phyloP scores from a whole-genome alignment of 345 rosid species.

The Dipteronia dyeriana region DNA sequence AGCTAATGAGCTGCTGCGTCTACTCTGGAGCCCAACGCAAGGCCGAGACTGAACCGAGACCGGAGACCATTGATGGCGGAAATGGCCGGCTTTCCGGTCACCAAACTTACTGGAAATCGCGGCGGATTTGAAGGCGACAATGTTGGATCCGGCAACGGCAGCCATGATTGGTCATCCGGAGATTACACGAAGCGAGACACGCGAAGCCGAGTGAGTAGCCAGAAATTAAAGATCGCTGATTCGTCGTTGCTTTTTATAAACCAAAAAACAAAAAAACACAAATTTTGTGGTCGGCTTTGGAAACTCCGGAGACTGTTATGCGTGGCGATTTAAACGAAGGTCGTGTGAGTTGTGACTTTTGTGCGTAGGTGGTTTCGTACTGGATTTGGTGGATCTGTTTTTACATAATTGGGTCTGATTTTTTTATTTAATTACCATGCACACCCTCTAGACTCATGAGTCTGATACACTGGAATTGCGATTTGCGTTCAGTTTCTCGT shows the following conservation, averaged over 20 bases:
- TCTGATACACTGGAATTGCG: too few species aligned
- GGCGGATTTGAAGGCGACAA: conserved; percentile 48
- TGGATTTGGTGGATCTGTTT: background rate
- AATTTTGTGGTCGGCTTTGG: conserved; percentile 19
- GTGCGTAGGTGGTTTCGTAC: background rate
- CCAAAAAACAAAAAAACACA: background rate
- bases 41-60: conserved; percentile 34
- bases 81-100: conserved; percentile 40
- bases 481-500: background rate
- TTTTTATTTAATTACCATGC: conserved; percentile 28
- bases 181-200: conserved; percentile 28
- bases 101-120: conserved; percentile 30
- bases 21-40: conserved; percentile 41
- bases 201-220: conserved; percentile 38
- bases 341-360: background rate
- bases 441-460: background rate
- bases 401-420: background rate
- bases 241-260: conserved; percentile 12
- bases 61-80: conserved; percentile 49
- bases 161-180: conserved; percentile 47
- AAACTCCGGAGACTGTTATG: conserved; percentile 27
- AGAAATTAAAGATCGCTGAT: conserved; percentile 22
- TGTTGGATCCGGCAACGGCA: conserved; percentile 54
- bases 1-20: conserved; percentile 44
- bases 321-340: conserved; percentile 42